These are phyloP conservation scores for Thelonectria rubi DNA, from an alignment of 2,329 filamentous ascomycete genomes.

Conservation along the genomic window DNA sequence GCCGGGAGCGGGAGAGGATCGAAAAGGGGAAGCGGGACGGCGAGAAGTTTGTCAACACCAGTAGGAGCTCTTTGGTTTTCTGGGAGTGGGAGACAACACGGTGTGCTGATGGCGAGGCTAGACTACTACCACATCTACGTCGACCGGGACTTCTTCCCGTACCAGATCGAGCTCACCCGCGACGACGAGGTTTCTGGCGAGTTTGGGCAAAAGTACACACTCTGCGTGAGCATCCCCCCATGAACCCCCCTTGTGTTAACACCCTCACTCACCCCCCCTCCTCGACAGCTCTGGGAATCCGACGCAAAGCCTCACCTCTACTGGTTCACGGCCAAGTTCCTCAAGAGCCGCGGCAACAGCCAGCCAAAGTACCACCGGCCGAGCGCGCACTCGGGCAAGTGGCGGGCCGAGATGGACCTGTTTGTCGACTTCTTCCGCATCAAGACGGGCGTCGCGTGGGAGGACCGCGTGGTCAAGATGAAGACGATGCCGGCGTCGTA, in stretches of 20 bases:
- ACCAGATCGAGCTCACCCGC: conserved; percentile 70
- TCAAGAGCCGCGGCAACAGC: conserved; percentile 51
- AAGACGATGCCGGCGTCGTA: conserved; percentile 43
- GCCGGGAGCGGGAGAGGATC: conserved; percentile 46
- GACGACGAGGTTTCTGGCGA: conserved; percentile 54
- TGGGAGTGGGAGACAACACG: no score
- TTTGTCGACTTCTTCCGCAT: conserved; percentile 67
- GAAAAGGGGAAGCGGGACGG: conserved; percentile 52
- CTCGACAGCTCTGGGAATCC: conserved; percentile 73
- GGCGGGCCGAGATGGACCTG: conserved; percentile 54
- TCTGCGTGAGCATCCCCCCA: conserved; percentile 60
- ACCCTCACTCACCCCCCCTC: neutral
- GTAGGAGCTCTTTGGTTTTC: no score
- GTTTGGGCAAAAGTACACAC: conserved; percentile 64
- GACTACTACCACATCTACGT: conserved; percentile 71
- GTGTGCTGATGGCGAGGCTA: conserved; percentile 39
- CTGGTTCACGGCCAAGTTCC: conserved; percentile 64
- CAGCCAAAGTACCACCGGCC: conserved; percentile 51
- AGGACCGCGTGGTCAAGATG: conserved; percentile 56
- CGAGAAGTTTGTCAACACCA: conserved; percentile 58
- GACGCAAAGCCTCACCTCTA: conserved; percentile 67
- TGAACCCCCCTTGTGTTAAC: neutral
- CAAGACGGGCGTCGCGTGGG: conserved; percentile 68
- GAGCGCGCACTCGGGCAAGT: conserved; percentile 50
- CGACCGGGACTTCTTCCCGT: conserved; percentile 70